Percentiles rank a stretch among this genome's conserved stretches.
Evolutionary conservation across 805 yeast genomes (phyloP).

Genomic region (Yarrowia alimentaria): DNA sequence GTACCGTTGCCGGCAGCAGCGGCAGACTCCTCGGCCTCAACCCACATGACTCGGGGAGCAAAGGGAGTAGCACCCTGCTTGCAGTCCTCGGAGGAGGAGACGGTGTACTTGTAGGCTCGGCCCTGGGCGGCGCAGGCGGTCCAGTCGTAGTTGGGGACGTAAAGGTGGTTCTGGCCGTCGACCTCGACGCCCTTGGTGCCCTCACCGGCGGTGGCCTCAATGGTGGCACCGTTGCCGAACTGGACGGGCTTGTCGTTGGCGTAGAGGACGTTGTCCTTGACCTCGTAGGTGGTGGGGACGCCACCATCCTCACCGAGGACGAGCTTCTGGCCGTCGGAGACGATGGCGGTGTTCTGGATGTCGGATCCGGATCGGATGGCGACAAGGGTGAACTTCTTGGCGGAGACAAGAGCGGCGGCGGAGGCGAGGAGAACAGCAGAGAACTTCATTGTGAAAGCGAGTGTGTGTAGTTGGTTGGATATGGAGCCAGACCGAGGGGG

Average conservation of each 20-base stretch:
- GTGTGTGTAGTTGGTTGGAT: slow-evolving; percentile 9
- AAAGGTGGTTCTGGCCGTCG: slow-evolving; percentile 1
- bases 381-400: slow-evolving; percentile 23
- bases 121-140: slow-evolving; percentile 20
- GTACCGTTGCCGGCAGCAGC: slow-evolving; percentile 5
- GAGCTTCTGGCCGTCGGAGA: slow-evolving; percentile 10
- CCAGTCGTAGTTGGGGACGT: slow-evolving; percentile 4
- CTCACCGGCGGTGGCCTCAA: neutral
- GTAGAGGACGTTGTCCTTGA: slow-evolving; percentile 15
- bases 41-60: slow-evolving; percentile 6
- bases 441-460: slow-evolving; percentile 23
- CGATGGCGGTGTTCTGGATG: slow-evolving; percentile 14
- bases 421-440: slow-evolving; percentile 23
- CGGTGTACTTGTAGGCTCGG: slow-evolving; percentile 12
- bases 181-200: slow-evolving; percentile 4
- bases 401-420: slow-evolving; percentile 11
- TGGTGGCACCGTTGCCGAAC: neutral
- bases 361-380: slow-evolving; percentile 27
- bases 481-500: neutral
- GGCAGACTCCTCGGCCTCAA: neutral
- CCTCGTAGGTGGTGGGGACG: slow-evolving; percentile 15
- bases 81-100: slow-evolving; percentile 3
- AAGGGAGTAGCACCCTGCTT: slow-evolving; percentile 12
- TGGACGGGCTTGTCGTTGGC: slow-evolving; percentile 24
- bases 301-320: neutral